Base-by-base conservation (phyloP, 139 green algal genomes). In the Pleodorina starrii region DNA sequence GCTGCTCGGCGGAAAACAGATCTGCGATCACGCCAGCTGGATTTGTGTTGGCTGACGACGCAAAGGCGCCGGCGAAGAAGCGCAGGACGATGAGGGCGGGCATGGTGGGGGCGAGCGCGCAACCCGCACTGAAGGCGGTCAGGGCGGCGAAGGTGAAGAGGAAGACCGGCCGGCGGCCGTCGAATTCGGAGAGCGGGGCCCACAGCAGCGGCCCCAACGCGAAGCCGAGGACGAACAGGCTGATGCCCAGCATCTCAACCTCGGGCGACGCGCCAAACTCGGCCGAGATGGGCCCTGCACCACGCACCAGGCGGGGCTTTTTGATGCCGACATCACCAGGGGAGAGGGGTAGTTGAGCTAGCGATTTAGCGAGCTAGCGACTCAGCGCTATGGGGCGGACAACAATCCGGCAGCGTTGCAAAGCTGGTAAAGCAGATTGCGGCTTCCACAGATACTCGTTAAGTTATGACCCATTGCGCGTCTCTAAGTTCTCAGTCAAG, bases 11-110 rank as follows among this genome's bases (percentile, higher is more conserved):
- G 27, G 5, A 25, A 43, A 87, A 87, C 81, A 87, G 66, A 60
- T 87, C 81, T 23, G 81, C 42, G 16, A 87, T 78, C 60, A 46
- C 51, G 81, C 63, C 81, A 29, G 60, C 81, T 6, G 81, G 29
- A 60, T 87, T 87, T 29, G 81, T 87, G 29, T 79, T 42, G 7
- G 81, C 60, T 4, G 81, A 78, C 9, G 81, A 77, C 5, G 60
- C 81, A 69, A 87, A 86, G 27, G 80, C 80, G 38, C 80, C 80
- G 23, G 66, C 59, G 23, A 87, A 87, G 81, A 87, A 87, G 81
- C 81, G 81, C 63, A 87, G 43, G 23, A 87, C n/a, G 17, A 69
- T 68, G 27, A 87, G 81, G 16, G 81, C 60, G 14, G 63, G 7
- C 63, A 79, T 79, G 81, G 3, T 79, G 63, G 81, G 79, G 35